phyloP scores from a whole-genome alignment of 371 early-diverging fungal species.

The Mortierella sp. region DNA sequence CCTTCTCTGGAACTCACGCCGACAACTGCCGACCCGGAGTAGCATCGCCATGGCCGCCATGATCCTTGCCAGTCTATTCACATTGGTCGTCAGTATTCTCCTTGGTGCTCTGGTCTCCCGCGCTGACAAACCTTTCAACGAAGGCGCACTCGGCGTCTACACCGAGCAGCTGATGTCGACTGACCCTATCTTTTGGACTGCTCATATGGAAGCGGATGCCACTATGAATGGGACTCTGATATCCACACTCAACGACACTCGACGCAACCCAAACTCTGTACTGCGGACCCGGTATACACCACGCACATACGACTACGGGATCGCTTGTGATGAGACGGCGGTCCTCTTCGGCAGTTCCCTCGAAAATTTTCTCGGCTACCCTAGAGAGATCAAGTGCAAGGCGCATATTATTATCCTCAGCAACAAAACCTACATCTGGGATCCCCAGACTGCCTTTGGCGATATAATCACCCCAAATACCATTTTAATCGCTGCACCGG shows the following conservation, averaged over 20 bases:
- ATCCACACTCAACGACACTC: slow-evolving; percentile 16
- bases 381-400: background rate
- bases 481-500: background rate
- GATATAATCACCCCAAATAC: background rate
- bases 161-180: slow-evolving; percentile 15
- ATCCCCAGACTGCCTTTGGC: background rate
- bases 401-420: background rate
- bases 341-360: background rate
- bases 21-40: slow-evolving; percentile 10
- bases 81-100: slow-evolving; percentile 6
- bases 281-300: slow-evolving; percentile 19
- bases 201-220: slow-evolving; percentile 10
- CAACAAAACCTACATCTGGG: background rate
- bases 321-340: slow-evolving; percentile 4
- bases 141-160: background rate
- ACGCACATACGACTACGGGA: slow-evolving; percentile 13
- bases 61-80: slow-evolving; percentile 5
- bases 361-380: background rate
- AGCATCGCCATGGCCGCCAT: background rate
- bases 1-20: slow-evolving; percentile 14
- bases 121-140: background rate
- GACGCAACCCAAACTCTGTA: slow-evolving; percentile 10
- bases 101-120: slow-evolving; percentile 19
- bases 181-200: slow-evolving; percentile 14
- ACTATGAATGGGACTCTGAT: slow-evolving; percentile 5